Conservation (phyloP, 2,329 filamentous ascomycete species). For the Ophiobolus disseminans region DNA sequence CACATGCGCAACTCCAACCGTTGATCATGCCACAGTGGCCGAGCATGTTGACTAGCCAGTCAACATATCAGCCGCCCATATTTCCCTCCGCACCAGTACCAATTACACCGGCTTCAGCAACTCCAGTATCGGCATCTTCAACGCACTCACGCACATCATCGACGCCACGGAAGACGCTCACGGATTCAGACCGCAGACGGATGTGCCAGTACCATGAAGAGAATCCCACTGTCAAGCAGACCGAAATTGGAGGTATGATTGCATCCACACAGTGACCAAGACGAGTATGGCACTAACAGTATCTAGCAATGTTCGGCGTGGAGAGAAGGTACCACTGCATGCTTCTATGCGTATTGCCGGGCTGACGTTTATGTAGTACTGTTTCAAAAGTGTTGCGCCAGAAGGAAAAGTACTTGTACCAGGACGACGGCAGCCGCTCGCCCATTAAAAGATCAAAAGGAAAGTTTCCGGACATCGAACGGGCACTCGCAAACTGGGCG, state of each 20-base stretch:
- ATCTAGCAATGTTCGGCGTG: constrained; percentile 83
- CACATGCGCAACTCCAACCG: constrained; percentile 50
- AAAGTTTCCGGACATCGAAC: constrained; percentile 89
- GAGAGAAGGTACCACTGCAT: constrained; percentile 79
- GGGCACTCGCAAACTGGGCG: constrained; percentile 86
- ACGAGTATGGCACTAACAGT: constrained; percentile 37
- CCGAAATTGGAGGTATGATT: constrained; percentile 83
- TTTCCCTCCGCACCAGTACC: constrained; percentile 48
- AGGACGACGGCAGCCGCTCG: constrained; percentile 78
- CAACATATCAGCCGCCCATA: constrained; percentile 48
- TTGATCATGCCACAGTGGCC: constrained; percentile 52
- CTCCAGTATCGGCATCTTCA: constrained; percentile 50
- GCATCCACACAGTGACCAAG: constrained; percentile 22
- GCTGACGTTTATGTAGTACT: constrained; percentile 67
- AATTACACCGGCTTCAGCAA: constrained; percentile 48
- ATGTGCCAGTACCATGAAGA: constrained; percentile 97
- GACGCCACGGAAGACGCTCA: constrained; percentile 84
- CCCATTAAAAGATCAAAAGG: constrained; percentile 83
- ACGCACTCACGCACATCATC: constrained; percentile 55
- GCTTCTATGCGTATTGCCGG: constrained; percentile 11
- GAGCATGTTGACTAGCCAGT: constrained; percentile 53
- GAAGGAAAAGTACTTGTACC: constrained; percentile 91
- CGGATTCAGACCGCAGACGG: constrained; percentile 83
- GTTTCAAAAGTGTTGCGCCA: constrained; percentile 97
- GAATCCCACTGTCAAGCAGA: constrained; percentile 89